Percentiles rank a stretch among this genome's conserved stretches.
Evolutionary conservation across 1,139 yeast genomes (phyloP).

Genomic region (Magnusiomyces sp.): DNA sequence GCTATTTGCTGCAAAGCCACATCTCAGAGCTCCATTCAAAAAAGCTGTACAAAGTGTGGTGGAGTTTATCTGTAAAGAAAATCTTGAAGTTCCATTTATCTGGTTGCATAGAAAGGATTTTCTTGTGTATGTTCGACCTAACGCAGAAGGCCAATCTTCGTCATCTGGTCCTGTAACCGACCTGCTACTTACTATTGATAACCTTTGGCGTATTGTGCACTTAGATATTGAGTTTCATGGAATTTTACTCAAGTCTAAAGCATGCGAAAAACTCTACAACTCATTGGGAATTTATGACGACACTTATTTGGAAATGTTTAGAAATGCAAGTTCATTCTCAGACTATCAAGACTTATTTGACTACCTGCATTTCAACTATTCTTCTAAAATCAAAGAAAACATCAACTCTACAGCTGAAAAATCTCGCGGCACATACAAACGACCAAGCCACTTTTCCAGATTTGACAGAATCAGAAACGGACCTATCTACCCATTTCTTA

Average conservation of each 20-base stretch:
- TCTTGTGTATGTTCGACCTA: slow-evolving; percentile 36
- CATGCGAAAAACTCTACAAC: slow-evolving; percentile 50
- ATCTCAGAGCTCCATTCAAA: slow-evolving; percentile 52
- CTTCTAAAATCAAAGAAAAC: slow-evolving; percentile 55
- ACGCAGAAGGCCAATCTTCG: slow-evolving; percentile 43
- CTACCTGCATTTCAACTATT: slow-evolving; percentile 71
- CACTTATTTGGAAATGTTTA: slow-evolving; percentile 47
- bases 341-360: slow-evolving; percentile 86
- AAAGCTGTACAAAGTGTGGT: slow-evolving; percentile 70
- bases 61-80: slow-evolving; percentile 67
- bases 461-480: slow-evolving; percentile 72
- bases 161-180: slow-evolving; percentile 33
- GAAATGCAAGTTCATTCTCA: slow-evolving; percentile 55
- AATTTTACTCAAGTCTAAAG: slow-evolving; percentile 55
- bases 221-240: slow-evolving; percentile 88
- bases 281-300: slow-evolving; percentile 52
- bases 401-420: slow-evolving; percentile 20
- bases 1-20: slow-evolving; percentile 27
- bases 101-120: slow-evolving; percentile 95
- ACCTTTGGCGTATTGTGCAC: slow-evolving; percentile 83
- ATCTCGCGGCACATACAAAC: slow-evolving; percentile 31
- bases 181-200: slow-evolving; percentile 42
- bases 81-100: slow-evolving; percentile 90
- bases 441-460: slow-evolving; percentile 63
- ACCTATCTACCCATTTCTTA: slow-evolving; percentile 57